Conservation (phyloP, 169 alveolate species). For the Nephromyces sp. region DNA sequence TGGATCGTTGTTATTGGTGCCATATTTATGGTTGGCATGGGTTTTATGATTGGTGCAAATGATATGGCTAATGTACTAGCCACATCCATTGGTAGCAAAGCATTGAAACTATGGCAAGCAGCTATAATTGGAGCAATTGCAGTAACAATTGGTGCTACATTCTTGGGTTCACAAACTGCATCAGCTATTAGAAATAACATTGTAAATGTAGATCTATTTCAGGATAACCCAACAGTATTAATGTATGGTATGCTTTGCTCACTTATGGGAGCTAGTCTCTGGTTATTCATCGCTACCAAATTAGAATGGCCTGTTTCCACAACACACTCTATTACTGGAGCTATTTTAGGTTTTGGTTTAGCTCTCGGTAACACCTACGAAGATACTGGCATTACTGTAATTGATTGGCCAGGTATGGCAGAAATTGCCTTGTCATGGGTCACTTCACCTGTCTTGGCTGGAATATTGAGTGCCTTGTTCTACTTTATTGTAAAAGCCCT, state of each 20-base stretch:
- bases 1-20: conserved; percentile 63
- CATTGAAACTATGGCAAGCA: conserved; percentile 54
- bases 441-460: background rate
- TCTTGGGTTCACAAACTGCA: conserved; percentile 63
- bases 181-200: conserved; percentile 57
- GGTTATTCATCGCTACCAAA: conserved; percentile 55
- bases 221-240: conserved; percentile 50
- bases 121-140: conserved; percentile 51
- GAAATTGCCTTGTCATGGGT: conserved; percentile 4
- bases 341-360: conserved; percentile 43
- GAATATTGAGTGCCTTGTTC: background rate
- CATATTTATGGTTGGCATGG: conserved; percentile 49
- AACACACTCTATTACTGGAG: conserved; percentile 67
- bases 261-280: conserved; percentile 49
- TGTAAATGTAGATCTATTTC: conserved; percentile 4
- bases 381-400: background rate
- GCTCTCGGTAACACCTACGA: background rate
- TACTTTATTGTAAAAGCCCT: background rate
- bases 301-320: conserved; percentile 65
- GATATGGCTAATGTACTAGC: conserved; percentile 72
- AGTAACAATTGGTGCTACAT: conserved; percentile 60
- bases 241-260: conserved; percentile 65
- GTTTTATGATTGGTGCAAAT: conserved; percentile 66
- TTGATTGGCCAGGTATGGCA: background rate
- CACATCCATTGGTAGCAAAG: conserved; percentile 60